Conservation (phyloP, 2,329 filamentous ascomycete genomes). For the Periconia macrospinosa region DNA sequence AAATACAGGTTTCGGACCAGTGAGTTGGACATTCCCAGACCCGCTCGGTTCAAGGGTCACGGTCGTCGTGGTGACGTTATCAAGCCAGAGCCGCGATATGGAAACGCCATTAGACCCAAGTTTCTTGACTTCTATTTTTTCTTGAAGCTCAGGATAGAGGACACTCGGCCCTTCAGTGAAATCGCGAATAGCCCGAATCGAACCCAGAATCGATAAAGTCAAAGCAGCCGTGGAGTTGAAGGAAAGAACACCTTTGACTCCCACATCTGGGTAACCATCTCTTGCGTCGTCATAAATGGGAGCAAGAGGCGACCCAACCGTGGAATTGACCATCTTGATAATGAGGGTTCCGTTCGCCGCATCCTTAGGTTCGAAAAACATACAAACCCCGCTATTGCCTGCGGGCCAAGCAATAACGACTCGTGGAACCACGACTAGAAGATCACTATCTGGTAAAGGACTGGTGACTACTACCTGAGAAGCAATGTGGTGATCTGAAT, state of each 20-base stretch:
- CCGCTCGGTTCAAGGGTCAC: constrained; percentile 48
- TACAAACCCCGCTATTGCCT: constrained; percentile 63
- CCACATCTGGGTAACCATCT: constrained; percentile 49
- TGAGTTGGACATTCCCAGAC: constrained; percentile 28
- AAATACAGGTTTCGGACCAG: constrained; percentile 50
- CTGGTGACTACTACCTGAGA: constrained; percentile 64
- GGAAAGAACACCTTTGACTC: constrained; percentile 56
- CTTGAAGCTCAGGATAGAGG: constrained; percentile 57
- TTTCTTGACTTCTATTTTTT: constrained; percentile 51
- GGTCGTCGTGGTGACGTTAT: constrained; percentile 61
- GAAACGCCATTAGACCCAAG: constrained; percentile 49
- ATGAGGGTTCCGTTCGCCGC: constrained; percentile 57
- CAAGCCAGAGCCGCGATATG: constrained; percentile 62
- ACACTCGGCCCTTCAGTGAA: constrained; percentile 61
- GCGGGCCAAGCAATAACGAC: constrained; percentile 65
- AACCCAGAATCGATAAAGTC: constrained; percentile 61
- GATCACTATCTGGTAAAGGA: constrained; percentile 39
- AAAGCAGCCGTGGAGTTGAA: constrained; percentile 62
- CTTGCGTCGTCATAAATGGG: constrained; percentile 45
- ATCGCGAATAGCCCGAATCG: constrained; percentile 64
- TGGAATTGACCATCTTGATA: constrained; percentile 56
- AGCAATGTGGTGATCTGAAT: constrained; percentile 63
- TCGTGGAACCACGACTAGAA: constrained; percentile 59
- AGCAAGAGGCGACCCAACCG: constrained; percentile 49
- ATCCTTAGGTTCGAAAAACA: constrained; percentile 59